Conservation (phyloP, 2,329 filamentous ascomycete species). For the Botrytis byssoidea region DNA sequence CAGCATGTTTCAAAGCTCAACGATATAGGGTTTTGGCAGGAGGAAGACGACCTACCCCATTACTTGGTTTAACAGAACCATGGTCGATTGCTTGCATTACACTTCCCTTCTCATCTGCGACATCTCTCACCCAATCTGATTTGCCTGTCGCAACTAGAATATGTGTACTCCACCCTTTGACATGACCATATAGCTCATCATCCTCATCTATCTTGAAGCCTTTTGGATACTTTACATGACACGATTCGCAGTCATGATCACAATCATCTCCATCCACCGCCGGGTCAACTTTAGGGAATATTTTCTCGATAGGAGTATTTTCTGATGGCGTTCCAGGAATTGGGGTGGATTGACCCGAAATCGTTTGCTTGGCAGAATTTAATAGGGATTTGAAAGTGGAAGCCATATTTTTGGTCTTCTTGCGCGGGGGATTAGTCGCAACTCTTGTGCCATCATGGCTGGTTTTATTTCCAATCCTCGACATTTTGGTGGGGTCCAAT, state of each 20-base stretch:
- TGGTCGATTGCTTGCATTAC: conserved; percentile 72
- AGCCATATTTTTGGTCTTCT: conserved; percentile 30
- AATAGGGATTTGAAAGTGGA: conserved; percentile 35
- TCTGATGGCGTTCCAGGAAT: conserved; percentile 30
- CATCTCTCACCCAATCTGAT: conserved; percentile 88
- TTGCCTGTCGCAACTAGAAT: conserved; percentile 93
- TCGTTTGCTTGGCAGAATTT: conserved; percentile 30
- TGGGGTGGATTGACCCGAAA: conserved; percentile 33
- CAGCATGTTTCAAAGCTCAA: conserved; percentile 8
- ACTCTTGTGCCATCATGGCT: conserved; percentile 2
- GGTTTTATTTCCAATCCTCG: conserved; percentile 14
- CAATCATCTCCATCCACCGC: conserved; percentile 84
- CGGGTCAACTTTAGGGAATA: conserved; percentile 77
- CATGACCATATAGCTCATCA: conserved; percentile 78
- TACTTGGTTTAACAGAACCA: conserved; percentile 57
- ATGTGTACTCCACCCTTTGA: conserved; percentile 88
- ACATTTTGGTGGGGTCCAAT: conserved; percentile 9
- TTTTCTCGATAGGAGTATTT: conserved; percentile 33
- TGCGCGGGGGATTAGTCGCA: not conserved
- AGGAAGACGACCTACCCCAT: conserved; percentile 57
- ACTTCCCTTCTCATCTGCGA: conserved; percentile 82
- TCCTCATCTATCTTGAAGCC: conserved; percentile 70
- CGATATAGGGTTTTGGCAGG: conserved; percentile 25
- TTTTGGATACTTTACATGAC: conserved; percentile 73
- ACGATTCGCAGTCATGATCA: conserved; percentile 79